Percentiles rank a stretch among this genome's conserved stretches.
Evolutionary conservation across 371 early-diverging fungal genomes (phyloP).

Genomic region (Lichtheimia hyalospora): DNA sequence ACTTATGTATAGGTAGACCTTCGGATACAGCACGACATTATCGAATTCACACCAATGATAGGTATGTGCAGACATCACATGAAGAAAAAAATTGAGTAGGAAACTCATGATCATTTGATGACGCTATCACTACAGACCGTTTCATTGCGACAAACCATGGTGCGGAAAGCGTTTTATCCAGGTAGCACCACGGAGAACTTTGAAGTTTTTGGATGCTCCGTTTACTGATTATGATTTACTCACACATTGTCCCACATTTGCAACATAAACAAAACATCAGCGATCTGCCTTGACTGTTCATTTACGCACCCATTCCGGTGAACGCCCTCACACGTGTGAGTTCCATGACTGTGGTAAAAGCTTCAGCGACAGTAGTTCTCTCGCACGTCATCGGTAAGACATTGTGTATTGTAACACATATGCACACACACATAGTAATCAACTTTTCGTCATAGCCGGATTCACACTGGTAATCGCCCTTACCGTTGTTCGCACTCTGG

Average conservation of each 20-base stretch:
- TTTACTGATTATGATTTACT: no score
- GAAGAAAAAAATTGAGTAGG: background rate
- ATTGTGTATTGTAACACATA: background rate
- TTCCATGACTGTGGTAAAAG: constrained; percentile 59
- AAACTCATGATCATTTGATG: no score
- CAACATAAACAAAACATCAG: constrained; percentile 32
- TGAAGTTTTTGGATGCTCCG: no score
- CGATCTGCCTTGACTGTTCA: constrained; percentile 80
- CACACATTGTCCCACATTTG: background rate
- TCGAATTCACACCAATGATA: constrained; percentile 79
- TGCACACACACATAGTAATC: background rate
- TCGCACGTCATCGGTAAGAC: constrained; percentile 34
- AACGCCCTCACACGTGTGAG: constrained; percentile 75
- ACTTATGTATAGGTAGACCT: constrained; percentile 47
- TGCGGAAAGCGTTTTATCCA: constrained; percentile 81
- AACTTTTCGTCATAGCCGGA: constrained; percentile 41
- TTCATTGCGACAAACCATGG: constrained; percentile 57
- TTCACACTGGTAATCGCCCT: constrained; percentile 69
- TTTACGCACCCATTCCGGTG: constrained; percentile 77
- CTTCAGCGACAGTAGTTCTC: constrained; percentile 50
- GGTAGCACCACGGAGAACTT: constrained; percentile 17
- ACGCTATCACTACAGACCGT: constrained; percentile 44
- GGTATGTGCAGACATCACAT: constrained; percentile 25
- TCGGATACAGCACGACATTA: constrained; percentile 77
- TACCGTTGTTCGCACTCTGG: constrained; percentile 55